phyloP scores from a whole-genome alignment of 2,329 filamentous ascomycete species.

The Fusarium chaquense region DNA sequence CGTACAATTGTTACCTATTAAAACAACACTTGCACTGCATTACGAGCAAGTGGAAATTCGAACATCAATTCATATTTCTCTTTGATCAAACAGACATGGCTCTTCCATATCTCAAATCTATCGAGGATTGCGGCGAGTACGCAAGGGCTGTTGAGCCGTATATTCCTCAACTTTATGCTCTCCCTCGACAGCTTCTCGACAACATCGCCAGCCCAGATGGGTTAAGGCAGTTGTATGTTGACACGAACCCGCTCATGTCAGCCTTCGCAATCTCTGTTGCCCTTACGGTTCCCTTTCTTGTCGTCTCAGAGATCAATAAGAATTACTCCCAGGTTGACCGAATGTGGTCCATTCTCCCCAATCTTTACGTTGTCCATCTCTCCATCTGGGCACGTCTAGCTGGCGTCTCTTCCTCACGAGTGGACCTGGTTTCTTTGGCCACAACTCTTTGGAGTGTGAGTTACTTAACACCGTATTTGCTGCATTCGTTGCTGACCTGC shows the following conservation, averaged over 20 bases:
- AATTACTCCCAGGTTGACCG: conserved; percentile 99
- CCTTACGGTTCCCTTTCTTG: conserved; percentile 77
- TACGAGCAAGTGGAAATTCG: neutral
- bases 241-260: conserved; percentile 87
- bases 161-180: conserved; percentile 74
- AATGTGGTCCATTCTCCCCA: conserved; percentile 89
- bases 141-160: conserved; percentile 80
- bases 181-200: conserved; percentile 74
- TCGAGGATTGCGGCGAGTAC: conserved; percentile 83
- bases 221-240: conserved; percentile 78
- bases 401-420: conserved; percentile 74
- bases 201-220: conserved; percentile 70
- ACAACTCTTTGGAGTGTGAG: conserved; percentile 84
- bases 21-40: conserved; percentile 20
- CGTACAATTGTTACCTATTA: conserved; percentile 14
- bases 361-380: conserved; percentile 88
- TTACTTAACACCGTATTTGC: neutral
- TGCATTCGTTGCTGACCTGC: conserved; percentile 6
- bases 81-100: conserved; percentile 64
- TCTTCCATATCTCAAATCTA: conserved; percentile 75
- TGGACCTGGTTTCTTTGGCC: conserved; percentile 79
- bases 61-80: conserved; percentile 19
- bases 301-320: conserved; percentile 84
- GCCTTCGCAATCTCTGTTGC: conserved; percentile 78
- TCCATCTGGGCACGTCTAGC: conserved; percentile 83